Conservation (phyloP, 2,329 filamentous ascomycete species). For the Fusarium ramigenum region DNA sequence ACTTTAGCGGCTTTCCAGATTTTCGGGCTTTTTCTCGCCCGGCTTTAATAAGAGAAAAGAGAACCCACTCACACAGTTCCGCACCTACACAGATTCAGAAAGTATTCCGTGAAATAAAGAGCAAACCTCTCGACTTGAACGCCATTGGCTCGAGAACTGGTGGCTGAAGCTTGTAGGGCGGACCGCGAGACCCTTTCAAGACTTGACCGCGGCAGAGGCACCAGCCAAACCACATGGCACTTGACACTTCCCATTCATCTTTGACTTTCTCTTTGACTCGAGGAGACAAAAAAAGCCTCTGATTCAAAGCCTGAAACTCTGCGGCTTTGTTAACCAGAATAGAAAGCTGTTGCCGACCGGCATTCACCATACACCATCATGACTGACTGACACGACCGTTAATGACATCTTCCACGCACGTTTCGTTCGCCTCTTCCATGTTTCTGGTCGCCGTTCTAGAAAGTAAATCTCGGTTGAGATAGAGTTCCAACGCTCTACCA, state of each 20-base stretch:
- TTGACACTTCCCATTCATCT: conserved; percentile 19
- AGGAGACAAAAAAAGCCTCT: conserved; percentile 12
- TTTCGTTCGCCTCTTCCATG: conserved; percentile 6
- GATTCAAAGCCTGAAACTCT: conserved; percentile 26
- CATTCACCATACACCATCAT: conserved; percentile 1
- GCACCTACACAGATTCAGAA: conserved; percentile 19
- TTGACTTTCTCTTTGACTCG: conserved; percentile 20
- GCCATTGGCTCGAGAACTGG: conserved; percentile 17
- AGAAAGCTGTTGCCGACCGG: neutral
- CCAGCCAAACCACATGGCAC: conserved; percentile 29
- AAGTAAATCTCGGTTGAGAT: conserved; percentile 6
- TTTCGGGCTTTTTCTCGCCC: conserved; percentile 1
- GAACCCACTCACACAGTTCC: conserved; percentile 34
- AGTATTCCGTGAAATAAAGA: neutral
- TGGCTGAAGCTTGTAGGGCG: conserved; percentile 25
- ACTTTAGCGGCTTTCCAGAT: conserved; percentile 21
- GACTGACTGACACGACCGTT: neutral
- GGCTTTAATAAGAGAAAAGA: neutral
- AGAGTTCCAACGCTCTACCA: conserved; percentile 30
- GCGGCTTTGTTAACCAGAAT: conserved; percentile 25
- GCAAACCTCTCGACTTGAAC: conserved; percentile 12
- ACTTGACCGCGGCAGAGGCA: conserved; percentile 35
- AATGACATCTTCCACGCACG: conserved; percentile 21
- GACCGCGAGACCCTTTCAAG: conserved; percentile 14
- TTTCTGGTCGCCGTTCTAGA: conserved; percentile 19